Percentiles rank a stretch among this genome's conserved stretches.
Conservation (phyloP, 2,329 filamentous ascomycete genomes). For the Ophiostoma piceae region DNA sequence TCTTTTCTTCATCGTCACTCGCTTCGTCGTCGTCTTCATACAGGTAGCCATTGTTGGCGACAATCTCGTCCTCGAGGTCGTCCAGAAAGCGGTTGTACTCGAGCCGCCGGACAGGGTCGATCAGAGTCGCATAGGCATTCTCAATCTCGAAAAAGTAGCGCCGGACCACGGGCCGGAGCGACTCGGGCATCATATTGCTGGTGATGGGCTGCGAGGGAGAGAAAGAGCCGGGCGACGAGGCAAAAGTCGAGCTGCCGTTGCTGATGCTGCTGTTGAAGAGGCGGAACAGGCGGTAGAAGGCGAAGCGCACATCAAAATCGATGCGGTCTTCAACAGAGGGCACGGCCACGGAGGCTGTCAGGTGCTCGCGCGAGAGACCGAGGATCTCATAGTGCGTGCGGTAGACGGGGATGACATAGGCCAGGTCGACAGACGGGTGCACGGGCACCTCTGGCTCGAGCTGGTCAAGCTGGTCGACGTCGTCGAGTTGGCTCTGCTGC, state of each 20-base stretch:
- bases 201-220: neutral
- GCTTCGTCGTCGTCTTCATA: constrained; percentile 27
- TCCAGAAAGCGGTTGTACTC: constrained; percentile 37
- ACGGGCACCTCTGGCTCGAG: neutral
- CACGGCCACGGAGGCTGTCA: constrained; percentile 33
- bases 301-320: constrained; percentile 35
- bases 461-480: neutral
- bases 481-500: neutral
- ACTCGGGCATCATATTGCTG: constrained; percentile 35
- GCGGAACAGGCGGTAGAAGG: constrained; percentile 43
- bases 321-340: constrained; percentile 8
- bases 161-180: constrained; percentile 38
- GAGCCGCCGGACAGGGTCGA: constrained; percentile 39
- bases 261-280: constrained; percentile 41
- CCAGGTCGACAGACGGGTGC: constrained; percentile 2
- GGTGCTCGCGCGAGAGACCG: constrained; percentile 36
- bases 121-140: constrained; percentile 45
- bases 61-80: constrained; percentile 30
- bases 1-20: constrained; percentile 23
- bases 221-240: neutral
- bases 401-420: constrained; percentile 22
- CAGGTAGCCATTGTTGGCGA: constrained; percentile 26
- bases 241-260: constrained; percentile 15
- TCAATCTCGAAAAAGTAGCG: constrained; percentile 41
- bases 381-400: constrained; percentile 44